These are phyloP conservation scores for Pharnaceum exiguum DNA, from an alignment of 148 eudicot genomes.

Conservation along the genomic window DNA sequence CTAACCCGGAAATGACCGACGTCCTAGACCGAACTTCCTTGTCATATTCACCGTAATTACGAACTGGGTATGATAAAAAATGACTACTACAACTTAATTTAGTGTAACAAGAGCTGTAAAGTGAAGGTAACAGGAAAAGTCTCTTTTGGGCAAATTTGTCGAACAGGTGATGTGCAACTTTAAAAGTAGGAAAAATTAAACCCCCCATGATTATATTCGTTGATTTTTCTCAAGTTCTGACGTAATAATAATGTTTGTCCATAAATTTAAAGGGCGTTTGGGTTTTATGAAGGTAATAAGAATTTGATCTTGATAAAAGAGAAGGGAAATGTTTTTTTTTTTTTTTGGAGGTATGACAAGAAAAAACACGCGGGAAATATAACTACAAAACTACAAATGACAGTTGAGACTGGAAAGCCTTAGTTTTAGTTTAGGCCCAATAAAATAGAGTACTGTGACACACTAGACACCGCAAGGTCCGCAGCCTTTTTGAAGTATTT, in stretches of 20 bases:
- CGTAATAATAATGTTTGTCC: too few species aligned
- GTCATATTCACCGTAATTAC: conserved; percentile 1
- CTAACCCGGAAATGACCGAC: conserved; percentile 38
- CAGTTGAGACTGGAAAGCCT: too few species aligned
- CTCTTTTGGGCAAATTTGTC: conserved; percentile 25
- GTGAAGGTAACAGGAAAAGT: background rate
- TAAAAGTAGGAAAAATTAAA: background rate
- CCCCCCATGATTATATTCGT: background rate
- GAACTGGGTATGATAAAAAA: conserved; percentile 9
- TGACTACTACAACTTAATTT: background rate
- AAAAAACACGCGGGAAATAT: background rate
- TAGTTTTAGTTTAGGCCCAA: too few species aligned
- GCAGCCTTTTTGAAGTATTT: too few species aligned
- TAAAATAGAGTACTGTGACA: too few species aligned
- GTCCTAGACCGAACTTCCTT: conserved; percentile 37
- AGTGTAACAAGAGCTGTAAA: background rate
- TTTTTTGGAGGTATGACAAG: background rate
- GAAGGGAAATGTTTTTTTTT: background rate
- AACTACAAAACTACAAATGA: too few species aligned
- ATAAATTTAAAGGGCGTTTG: too few species aligned
- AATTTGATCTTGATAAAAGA: too few species aligned
- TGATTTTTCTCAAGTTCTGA: too few species aligned
- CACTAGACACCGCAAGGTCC: too few species aligned
- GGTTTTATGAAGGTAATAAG: too few species aligned
- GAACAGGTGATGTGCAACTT: conserved; percentile 31